Evolutionary conservation across 1,139 yeast genomes (phyloP), one percentile per base, ranked within the genome.

Genomic region (Suhomyces bokatorum): DNA sequence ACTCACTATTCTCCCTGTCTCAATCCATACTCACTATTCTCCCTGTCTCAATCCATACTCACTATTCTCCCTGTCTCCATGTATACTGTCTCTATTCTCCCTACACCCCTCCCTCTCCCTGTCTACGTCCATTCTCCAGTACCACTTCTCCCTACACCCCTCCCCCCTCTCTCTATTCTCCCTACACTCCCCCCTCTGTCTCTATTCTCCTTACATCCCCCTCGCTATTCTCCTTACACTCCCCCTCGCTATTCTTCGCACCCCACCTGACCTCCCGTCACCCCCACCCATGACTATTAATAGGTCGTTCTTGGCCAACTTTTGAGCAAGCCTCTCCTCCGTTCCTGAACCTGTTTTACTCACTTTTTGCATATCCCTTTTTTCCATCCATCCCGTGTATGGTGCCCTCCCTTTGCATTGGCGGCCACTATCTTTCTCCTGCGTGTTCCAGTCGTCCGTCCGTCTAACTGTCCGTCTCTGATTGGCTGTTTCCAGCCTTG

Each of bases 321-420:
- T 35, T 32, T 42, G n/a, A 37, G 44, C 44, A 42, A 37, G 43
- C 26, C 39, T 34, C 22, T 13, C 36, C 22, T 6, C 22, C 26
- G 29, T 22, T 24, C 29, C 32, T 13, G 14, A 11, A 4, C 16
- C 36, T 24, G 28, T 22, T 34, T 28, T 16, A 31, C 14, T 26
- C 20, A 28, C 22, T 31, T 37, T 37, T 37, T 30, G 29, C 38
- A 32, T 32, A 37, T 42, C 45, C 45, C 45, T 42, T 42, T 42
- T 42, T 42, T 36, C 39, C 36, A 34, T 34, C 36, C 36, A 20
- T 22, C 29, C 36, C 29, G 36, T 34, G 36, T 34, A 22, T 34
- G 36, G 36, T 24, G 9, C 24, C 16, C 36, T 9, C 36, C 36
- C 37, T 32, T 41, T 41, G 44, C 37, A 41, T 33, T 39, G 33